phyloP scores from a whole-genome alignment of 2,329 filamentous ascomycete genomes.

The Exophiala xenobiotica region DNA sequence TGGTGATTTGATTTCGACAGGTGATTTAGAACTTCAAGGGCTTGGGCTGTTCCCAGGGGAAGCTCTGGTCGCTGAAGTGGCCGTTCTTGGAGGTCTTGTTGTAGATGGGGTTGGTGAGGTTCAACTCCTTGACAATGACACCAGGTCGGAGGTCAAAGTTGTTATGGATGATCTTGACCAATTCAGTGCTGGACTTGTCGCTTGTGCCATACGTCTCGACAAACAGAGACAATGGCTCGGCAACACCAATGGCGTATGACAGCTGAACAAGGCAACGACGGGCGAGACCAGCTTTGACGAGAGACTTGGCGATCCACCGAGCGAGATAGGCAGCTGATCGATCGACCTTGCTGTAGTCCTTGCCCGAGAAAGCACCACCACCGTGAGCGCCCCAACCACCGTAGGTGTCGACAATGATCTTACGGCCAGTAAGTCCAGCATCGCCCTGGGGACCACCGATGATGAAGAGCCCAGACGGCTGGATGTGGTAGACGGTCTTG shows the following conservation, averaged over 20 bases:
- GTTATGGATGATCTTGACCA: conserved; percentile 87
- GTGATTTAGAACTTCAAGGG: conserved; percentile 75
- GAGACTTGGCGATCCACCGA: conserved; percentile 98
- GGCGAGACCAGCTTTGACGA: conserved; percentile 82
- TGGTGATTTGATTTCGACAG: background rate
- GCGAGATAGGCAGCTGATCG: conserved; percentile 95
- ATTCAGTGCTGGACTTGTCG: conserved; percentile 81
- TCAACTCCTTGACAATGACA: conserved; percentile 97
- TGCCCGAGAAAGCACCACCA: conserved; percentile 99
- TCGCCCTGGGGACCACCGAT: conserved; percentile 99
- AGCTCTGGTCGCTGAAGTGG: conserved; percentile 98
- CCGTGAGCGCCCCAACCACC: conserved; percentile 99
- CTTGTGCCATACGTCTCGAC: conserved; percentile 98
- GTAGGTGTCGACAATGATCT: conserved; percentile 99
- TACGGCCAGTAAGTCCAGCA: conserved; percentile 95
- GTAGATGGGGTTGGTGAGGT: conserved; percentile 96
- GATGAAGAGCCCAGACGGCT: conserved; percentile 98
- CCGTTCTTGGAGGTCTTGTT: conserved; percentile 98
- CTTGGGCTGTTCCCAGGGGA: conserved; percentile 99
- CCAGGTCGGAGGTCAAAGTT: conserved; percentile 99
- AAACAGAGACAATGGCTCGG: conserved; percentile 96
- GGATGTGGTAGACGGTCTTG: conserved; percentile 94
- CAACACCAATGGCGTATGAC: conserved; percentile 98
- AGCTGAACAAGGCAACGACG: conserved; percentile 95
- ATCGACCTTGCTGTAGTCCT: conserved; percentile 99